Evolutionary conservation across 1,284 basidiomycete genomes (phyloP).

Genomic region (Coriolopsis trogii): DNA sequence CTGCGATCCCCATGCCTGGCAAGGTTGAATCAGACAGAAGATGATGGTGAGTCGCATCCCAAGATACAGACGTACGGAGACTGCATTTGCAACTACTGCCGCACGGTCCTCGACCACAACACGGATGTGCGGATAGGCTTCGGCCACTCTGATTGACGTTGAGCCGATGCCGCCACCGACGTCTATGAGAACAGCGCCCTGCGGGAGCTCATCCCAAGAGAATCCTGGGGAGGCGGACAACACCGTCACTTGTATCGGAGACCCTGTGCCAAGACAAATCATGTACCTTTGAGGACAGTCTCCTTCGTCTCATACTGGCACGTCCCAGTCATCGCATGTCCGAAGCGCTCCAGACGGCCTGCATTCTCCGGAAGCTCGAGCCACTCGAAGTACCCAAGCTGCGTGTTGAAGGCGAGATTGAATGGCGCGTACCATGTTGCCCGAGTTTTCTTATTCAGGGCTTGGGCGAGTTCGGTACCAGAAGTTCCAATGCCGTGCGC

Average conservation of each 20-base stretch:
- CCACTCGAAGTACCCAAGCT: slow-evolving; percentile 27
- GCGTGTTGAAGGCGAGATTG: slow-evolving; percentile 27
- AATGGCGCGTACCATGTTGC: slow-evolving; percentile 28
- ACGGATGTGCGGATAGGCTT: slow-evolving; percentile 51
- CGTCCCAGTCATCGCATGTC: slow-evolving; percentile 29
- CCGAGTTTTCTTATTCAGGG: too few relatives aligned
- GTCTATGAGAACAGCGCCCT: slow-evolving; percentile 57
- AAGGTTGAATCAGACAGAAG: neutral
- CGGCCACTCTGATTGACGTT: slow-evolving; percentile 65
- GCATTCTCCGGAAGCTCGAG: slow-evolving; percentile 28
- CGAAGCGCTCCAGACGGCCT: slow-evolving; percentile 24
- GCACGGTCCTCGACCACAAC: slow-evolving; percentile 73
- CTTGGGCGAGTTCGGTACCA: too few relatives aligned
- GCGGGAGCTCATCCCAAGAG: slow-evolving; percentile 59
- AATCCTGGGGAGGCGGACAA: too few relatives aligned
- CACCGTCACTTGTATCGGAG: neutral
- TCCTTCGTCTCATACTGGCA: slow-evolving; percentile 24
- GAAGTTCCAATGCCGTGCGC: neutral
- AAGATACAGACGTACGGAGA: slow-evolving; percentile 40
- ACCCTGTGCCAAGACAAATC: neutral
- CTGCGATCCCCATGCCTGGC: slow-evolving; percentile 26
- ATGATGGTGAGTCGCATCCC: neutral
- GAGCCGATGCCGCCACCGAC: slow-evolving; percentile 78
- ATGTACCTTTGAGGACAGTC: slow-evolving; percentile 22
- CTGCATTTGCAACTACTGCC: slow-evolving; percentile 62